phyloP scores from a whole-genome alignment of 164 flowering plant species.

The Vitis rotundifolia region DNA sequence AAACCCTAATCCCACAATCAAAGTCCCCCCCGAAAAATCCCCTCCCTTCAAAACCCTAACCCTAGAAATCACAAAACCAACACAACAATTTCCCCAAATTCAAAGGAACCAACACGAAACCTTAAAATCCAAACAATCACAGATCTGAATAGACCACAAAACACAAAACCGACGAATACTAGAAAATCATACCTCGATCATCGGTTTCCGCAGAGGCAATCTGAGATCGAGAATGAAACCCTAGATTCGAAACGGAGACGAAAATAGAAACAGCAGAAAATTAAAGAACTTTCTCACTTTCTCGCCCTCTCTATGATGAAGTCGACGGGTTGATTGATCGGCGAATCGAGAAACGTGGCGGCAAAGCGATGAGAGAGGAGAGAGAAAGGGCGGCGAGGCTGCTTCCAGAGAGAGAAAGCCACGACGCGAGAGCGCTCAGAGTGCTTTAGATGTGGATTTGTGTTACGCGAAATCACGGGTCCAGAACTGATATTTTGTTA shows the following conservation, averaged over 20 bases:
- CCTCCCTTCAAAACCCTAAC: conserved; percentile 13
- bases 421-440: not conserved
- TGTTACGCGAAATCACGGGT: not conserved
- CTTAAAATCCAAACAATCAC: not conserved
- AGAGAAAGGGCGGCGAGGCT: conserved; percentile 18
- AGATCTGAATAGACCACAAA: conserved; percentile 6
- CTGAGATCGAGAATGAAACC: conserved; percentile 6
- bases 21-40: not conserved
- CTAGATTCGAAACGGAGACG: conserved; percentile 11
- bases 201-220: not conserved
- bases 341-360: no score
- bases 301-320: not conserved
- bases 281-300: not conserved
- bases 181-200: not conserved
- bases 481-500: no score
- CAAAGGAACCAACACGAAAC: not conserved
- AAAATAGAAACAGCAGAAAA: not conserved
- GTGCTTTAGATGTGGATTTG: not conserved
- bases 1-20: conserved; percentile 8
- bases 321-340: not conserved
- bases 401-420: conserved; percentile 9
- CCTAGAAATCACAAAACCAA: not conserved
- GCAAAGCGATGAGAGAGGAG: conserved; percentile 16
- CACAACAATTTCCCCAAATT: conserved; percentile 2
- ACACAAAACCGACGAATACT: not conserved